These are phyloP conservation scores for Psidium guajava DNA, from an alignment of 345 rosid species.

Conservation along the genomic window DNA sequence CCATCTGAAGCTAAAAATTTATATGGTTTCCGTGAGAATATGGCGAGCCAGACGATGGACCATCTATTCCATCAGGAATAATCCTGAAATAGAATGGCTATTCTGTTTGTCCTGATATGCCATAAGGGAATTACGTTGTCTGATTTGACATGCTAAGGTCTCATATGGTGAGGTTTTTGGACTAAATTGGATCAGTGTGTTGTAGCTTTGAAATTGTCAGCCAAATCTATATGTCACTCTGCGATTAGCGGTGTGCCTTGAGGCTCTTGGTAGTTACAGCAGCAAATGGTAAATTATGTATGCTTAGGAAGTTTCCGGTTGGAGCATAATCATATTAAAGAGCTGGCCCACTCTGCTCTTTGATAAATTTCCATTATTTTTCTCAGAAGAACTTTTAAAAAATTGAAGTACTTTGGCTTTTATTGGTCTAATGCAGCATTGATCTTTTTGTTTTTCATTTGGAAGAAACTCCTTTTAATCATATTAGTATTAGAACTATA, in stretches of 20 bases:
- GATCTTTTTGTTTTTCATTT: neutral
- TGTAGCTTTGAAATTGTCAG: neutral
- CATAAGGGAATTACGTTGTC: neutral
- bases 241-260: neutral
- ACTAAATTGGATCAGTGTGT: neutral
- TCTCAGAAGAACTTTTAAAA: neutral
- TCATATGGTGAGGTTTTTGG: neutral
- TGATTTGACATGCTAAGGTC: neutral
- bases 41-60: neutral
- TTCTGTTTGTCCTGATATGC: neutral
- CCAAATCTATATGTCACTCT: neutral
- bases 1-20: neutral
- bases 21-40: neutral
- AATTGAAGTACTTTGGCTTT: neutral
- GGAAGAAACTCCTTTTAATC: neutral
- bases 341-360: neutral
- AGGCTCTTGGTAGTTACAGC: neutral
- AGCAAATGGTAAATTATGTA: neutral
- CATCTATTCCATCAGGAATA: neutral
- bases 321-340: neutral
- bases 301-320: neutral
- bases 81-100: neutral
- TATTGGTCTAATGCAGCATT: neutral
- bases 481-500: neutral
- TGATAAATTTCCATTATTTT: neutral